A percentile compares a stretch with the other conserved stretches of the same genome.
phyloP scores from a whole-genome alignment of 768 basidiomycete species.

The Kwoniella botswanensis region DNA sequence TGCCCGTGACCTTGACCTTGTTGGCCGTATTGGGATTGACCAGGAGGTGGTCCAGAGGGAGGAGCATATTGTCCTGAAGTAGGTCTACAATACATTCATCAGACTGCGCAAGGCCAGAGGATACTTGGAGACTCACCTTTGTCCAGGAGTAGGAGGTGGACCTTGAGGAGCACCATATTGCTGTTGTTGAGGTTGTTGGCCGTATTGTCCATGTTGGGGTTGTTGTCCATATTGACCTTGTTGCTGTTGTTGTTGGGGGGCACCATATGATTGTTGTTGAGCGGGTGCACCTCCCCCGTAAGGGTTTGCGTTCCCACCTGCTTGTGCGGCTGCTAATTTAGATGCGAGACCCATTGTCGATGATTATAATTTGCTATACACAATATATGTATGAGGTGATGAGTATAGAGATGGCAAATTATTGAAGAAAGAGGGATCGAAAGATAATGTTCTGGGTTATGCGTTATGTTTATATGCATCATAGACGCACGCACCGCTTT shows the following conservation, averaged over 20 bases:
- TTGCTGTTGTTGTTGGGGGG: constrained; percentile 21
- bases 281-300: constrained; percentile 32
- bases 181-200: constrained; percentile 27
- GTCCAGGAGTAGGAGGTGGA: constrained; percentile 27
- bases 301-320: constrained; percentile 22
- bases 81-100: background rate
- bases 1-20: constrained; percentile 26
- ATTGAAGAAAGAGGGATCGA: no score
- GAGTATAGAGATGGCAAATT: constrained; percentile 10
- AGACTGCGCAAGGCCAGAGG: constrained; percentile 8
- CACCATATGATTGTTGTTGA: constrained; percentile 24
- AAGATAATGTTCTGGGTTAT: background rate
- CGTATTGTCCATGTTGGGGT: constrained; percentile 17
- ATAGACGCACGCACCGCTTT: constrained; percentile 7
- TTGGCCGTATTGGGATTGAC: constrained; percentile 41
- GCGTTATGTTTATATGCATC: constrained; percentile 2
- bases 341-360: constrained; percentile 54
- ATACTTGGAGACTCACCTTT: constrained; percentile 18
- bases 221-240: constrained; percentile 13
- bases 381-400: background rate
- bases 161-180: constrained; percentile 28
- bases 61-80: constrained; percentile 35
- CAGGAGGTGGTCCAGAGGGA: constrained; percentile 37
- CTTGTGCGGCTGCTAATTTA: constrained; percentile 48
- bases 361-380: constrained; percentile 2